Evolutionary conservation across 768 basidiomycete species (phyloP).

Genomic region (Lenzites betulinus): DNA sequence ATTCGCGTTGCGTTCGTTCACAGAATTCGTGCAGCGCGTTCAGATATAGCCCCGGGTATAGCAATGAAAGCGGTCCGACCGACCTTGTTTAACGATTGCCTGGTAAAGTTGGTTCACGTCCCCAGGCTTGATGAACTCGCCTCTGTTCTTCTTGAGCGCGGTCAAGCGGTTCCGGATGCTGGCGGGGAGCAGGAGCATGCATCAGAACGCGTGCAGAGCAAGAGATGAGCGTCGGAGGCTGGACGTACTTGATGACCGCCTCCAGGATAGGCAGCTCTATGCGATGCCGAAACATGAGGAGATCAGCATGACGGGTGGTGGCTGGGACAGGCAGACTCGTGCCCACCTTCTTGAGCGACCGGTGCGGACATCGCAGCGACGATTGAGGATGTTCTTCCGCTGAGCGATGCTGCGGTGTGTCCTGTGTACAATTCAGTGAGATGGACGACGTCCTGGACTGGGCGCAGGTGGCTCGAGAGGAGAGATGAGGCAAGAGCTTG

Average conservation of each 20-base stretch:
- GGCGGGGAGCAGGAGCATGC: constrained; percentile 15
- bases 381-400: not conserved
- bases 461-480: constrained; percentile 15
- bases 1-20: constrained; percentile 1
- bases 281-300: constrained; percentile 28
- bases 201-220: constrained; percentile 11
- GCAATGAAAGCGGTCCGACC: constrained; percentile 22
- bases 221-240: constrained; percentile 24
- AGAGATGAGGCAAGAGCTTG: not conserved
- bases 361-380: constrained; percentile 55
- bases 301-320: constrained; percentile 24
- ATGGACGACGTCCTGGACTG: constrained; percentile 5
- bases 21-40: not conserved
- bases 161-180: constrained; percentile 96
- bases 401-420: not conserved
- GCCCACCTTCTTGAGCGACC: constrained; percentile 78
- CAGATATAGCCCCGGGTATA: not conserved
- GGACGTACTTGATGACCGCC: constrained; percentile 80
- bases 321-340: constrained; percentile 22
- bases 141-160: constrained; percentile 90
- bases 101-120: constrained; percentile 95
- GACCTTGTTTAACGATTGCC: constrained; percentile 91
- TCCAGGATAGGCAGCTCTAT: constrained; percentile 93
- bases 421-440: too few relatives aligned
- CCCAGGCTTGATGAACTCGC: constrained; percentile 87